Evolutionary conservation across 805 yeast genomes (phyloP).

Genomic region (Priceomyces carsonii): DNA sequence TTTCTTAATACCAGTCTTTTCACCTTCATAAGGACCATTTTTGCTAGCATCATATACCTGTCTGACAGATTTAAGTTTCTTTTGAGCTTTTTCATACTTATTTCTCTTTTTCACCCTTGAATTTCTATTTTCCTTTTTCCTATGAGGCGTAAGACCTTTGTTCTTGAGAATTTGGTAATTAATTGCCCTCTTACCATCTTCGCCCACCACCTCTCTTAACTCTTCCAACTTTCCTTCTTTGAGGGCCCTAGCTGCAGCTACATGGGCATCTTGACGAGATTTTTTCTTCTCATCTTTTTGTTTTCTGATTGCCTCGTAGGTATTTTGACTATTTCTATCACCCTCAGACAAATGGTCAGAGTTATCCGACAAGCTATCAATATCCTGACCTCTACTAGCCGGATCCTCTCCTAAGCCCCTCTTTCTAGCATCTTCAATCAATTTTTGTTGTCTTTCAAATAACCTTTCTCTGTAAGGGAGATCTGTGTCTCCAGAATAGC

Average conservation of each 20-base stretch:
- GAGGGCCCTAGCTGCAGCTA: conserved; percentile 72
- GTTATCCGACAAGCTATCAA: conserved; percentile 53
- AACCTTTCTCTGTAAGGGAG: conserved; percentile 89
- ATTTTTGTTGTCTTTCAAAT: conserved; percentile 85
- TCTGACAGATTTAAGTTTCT: conserved; percentile 87
- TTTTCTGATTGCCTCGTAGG: conserved; percentile 57
- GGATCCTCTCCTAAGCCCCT: conserved; percentile 61
- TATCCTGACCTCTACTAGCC: conserved; percentile 53
- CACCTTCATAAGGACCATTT: conserved; percentile 80
- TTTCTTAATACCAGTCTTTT: conserved; percentile 96
- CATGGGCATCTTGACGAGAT: conserved; percentile 63
- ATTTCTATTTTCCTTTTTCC: conserved; percentile 92
- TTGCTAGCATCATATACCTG: conserved; percentile 82
- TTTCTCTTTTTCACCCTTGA: conserved; percentile 98
- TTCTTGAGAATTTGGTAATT: conserved; percentile 94
- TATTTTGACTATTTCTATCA: conserved; percentile 52
- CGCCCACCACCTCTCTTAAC: conserved; percentile 63
- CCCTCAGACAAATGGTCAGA: conserved; percentile 22
- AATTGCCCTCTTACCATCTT: conserved; percentile 89
- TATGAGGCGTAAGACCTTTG: conserved; percentile 91
- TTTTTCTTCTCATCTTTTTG: conserved; percentile 50
- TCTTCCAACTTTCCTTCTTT: conserved; percentile 83
- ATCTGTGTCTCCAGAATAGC: conserved; percentile 79
- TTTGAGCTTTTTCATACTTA: conserved; percentile 92
- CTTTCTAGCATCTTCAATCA: conserved; percentile 82